Evolutionary conservation across 75 land plant species (phyloP).

Genomic region (Sequoiadendron giganteum): DNA sequence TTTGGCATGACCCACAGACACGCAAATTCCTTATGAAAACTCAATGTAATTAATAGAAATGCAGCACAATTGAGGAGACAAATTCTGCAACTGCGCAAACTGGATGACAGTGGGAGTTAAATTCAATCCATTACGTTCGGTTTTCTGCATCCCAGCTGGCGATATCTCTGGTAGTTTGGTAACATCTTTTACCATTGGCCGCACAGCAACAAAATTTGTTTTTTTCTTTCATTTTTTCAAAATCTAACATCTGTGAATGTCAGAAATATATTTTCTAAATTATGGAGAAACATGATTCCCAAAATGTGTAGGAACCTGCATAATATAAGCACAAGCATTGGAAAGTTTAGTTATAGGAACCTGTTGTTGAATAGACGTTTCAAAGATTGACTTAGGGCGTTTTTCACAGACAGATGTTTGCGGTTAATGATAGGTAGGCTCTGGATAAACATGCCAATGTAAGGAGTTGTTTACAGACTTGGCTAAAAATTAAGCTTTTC

Average conservation of each 20-base stretch:
- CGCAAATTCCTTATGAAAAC: too few relatives aligned
- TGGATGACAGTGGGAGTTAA: not conserved
- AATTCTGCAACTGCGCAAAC: not conserved
- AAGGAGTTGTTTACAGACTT: not conserved
- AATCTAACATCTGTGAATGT: not conserved
- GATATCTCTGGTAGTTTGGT: not conserved
- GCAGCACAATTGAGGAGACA: not conserved
- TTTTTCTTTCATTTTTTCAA: too few relatives aligned
- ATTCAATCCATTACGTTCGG: not conserved
- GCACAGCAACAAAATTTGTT: not conserved
- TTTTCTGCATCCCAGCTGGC: not conserved
- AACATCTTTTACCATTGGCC: not conserved
- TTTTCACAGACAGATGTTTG: not conserved
- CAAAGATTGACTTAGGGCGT: not conserved
- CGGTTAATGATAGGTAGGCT: not conserved
- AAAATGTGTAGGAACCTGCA: not conserved
- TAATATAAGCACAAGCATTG: not conserved
- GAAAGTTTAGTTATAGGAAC: not conserved
- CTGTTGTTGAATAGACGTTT: not conserved
- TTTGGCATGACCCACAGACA: too few relatives aligned
- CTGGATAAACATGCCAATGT: not conserved
- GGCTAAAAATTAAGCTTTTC: not conserved
- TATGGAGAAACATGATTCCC: not conserved
- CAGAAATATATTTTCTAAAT: not conserved
- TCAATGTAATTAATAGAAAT: too few relatives aligned